A percentile compares a stretch with the other conserved stretches of the same genome.
phyloP scores from a whole-genome alignment of 306 rosid genomes.

The Psophocarpus tetragonolobus region DNA sequence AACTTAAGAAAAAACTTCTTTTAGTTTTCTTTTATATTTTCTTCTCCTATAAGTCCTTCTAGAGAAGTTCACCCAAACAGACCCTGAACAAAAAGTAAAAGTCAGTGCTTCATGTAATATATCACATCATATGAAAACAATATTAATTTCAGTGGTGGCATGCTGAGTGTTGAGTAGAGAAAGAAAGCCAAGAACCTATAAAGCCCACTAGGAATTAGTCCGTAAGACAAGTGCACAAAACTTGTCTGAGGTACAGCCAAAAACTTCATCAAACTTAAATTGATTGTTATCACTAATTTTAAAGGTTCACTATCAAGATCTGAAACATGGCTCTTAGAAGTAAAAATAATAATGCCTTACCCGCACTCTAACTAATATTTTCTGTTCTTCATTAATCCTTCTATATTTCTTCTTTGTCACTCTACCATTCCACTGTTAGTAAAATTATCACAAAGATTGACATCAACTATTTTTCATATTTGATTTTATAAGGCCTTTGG shows the following conservation, averaged over 20 bases:
- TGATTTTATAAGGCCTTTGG: background rate
- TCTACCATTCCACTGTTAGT: slow-evolving; percentile 26
- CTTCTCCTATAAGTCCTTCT: no score
- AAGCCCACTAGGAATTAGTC: background rate
- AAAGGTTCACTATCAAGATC: background rate
- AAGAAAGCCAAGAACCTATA: background rate
- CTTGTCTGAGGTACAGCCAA: slow-evolving; percentile 8
- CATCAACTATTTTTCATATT: slow-evolving; percentile 26
- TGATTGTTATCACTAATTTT: background rate
- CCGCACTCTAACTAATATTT: slow-evolving; percentile 37
- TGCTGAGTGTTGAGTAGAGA: background rate
- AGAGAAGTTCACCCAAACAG: no score
- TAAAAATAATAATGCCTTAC: slow-evolving; percentile 26
- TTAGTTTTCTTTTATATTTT: no score
- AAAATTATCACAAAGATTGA: slow-evolving; percentile 32
- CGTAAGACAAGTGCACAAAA: background rate
- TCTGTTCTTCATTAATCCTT: slow-evolving; percentile 27
- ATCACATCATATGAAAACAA: background rate
- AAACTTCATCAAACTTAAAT: background rate
- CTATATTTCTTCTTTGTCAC: slow-evolving; percentile 42
- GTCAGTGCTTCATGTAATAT: background rate
- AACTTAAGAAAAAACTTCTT: no score
- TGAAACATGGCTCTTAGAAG: background rate
- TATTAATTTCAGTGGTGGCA: background rate
- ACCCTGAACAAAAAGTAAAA: background rate